Evolutionary conservation across 2,329 filamentous ascomycete species (phyloP), one percentile per base, ranked within the genome.

Genomic region (Penicillium sp.): DNA sequence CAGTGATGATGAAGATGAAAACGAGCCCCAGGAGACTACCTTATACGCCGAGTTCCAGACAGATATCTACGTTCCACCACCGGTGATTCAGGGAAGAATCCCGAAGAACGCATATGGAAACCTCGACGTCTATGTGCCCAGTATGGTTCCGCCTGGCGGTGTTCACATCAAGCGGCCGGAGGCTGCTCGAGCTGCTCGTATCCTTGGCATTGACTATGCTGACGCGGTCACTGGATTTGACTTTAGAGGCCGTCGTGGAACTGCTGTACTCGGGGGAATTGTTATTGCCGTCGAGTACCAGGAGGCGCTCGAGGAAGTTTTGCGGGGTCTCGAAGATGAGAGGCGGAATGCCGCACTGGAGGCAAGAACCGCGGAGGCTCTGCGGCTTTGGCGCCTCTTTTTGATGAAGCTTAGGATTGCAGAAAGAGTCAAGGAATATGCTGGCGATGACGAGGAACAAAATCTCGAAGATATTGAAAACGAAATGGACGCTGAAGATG

Each of bases 201-300:
- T 92, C 1, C 72, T 97, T 1, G 86, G 86, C 0, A 81, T 97
- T 18, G 91, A 97, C 73, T 96, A 89, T 70, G 90, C 90, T 3
- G 90, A 93, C 32, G 94, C 94, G 0, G 84, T 99, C 6, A 94
- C 88, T 0, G 93, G 93, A 0, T 99, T 97, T 66, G 81, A 87
- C 37, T 99, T 97, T 75, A 87, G 85, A 67, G 91, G 91, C 1
- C 84, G 90, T 3, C 86, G 90, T 53, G 93, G 93, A 16, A 97
- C 91, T 3, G 91, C 94, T 1, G 82, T 97, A 3, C 75, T 94
- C 2, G 82, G 84, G 37, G 94, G 94, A 2, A 82, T 88, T 1
- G 85, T 99, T 0, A 85, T 96, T 1, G 87, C 91, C 0, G 69
- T 74, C 16, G 88, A 93, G 68, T 84, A 86, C 57, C 80, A 78